Percentiles rank a stretch among this genome's conserved stretches.
Evolutionary conservation across 164 flowering plant species (phyloP).

Genomic region (Macadamia tetraphylla): DNA sequence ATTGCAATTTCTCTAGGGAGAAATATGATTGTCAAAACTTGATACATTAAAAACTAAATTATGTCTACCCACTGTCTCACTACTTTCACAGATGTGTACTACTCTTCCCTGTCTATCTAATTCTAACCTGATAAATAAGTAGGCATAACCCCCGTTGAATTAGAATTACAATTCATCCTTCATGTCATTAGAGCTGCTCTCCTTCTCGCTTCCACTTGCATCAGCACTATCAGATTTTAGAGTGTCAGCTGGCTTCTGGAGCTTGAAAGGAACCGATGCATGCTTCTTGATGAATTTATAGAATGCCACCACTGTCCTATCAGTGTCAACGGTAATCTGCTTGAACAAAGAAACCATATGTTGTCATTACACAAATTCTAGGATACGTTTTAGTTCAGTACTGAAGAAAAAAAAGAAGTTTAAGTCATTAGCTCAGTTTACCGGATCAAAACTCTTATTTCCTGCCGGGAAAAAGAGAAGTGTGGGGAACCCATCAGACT

Average conservation of each 20-base stretch:
- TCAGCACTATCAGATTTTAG: constrained; percentile 13
- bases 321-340: constrained; percentile 73
- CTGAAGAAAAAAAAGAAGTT: not conserved
- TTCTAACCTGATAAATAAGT: not conserved
- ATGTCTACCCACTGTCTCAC: not conserved
- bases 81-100: not conserved
- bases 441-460: constrained; percentile 85
- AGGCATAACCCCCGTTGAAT: not conserved
- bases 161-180: constrained; percentile 38
- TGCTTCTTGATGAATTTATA: constrained; percentile 85
- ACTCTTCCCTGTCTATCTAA: not conserved
- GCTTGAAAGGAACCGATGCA: constrained; percentile 71
- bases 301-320: constrained; percentile 73
- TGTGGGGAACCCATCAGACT: constrained; percentile 90
- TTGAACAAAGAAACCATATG: constrained; percentile 3
- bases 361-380: too few species aligned
- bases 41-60: not conserved
- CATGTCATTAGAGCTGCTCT: constrained; percentile 14
- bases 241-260: constrained; percentile 31
- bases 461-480: constrained; percentile 92
- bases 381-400: not conserved
- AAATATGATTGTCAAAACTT: not conserved
- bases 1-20: not conserved
- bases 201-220: constrained; percentile 7
- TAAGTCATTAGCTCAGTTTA: constrained; percentile 28